Base-by-base conservation (phyloP, 495 filamentous ascomycete species). In the Penicillium malachiteum region DNA sequence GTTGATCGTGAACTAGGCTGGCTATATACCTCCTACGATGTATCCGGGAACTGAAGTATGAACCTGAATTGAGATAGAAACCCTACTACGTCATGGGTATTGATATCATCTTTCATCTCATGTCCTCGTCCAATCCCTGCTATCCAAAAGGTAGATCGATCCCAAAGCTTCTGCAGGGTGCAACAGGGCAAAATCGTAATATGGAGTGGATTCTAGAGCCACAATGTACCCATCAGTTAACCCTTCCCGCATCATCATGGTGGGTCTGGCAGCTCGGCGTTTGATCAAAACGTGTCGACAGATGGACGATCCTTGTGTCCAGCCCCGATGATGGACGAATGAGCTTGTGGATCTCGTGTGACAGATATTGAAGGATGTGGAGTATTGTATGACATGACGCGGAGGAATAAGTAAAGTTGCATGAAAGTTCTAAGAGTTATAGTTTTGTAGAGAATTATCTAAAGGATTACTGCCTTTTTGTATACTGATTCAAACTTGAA, bases 1-100 rank as follows among this genome's bases (percentile, higher is more conserved):
- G 21, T 26, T 13, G 50, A 37, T 16, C 35, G 32, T 18, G 41
- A 12, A 40, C n/a, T 8, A 50, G 10, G 41, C 44, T 32, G 37
- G 39, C 52, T 63, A 60, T 56, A 56, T 59, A 57, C 44, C 39
- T 33, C 6, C 49, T 31, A 42, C 26, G n/a, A 14, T 13, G 21
- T 26, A 16, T 46, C 43, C 58, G 61, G 57, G 52, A 18, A 62
- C 47, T 16, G 50, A 26, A 26, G 21, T 26, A 26, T 26, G 21
- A 26, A 26, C 21, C 21, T 26, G 21, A 26, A 26, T 26, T 26
- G 41, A 30, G 38, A 9, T 11, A 48, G 11, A 54, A 18, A 56
- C 50, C 43, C 40, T 21, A 52, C 59, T 62, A 65, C 64, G 64
- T 67, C 64, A 67, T 58, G 17, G 5, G 46, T 8, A 31, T 58